Evolutionary conservation across 2,329 filamentous ascomycete genomes (phyloP).

Genomic region (Colletotrichum orbiculare): DNA sequence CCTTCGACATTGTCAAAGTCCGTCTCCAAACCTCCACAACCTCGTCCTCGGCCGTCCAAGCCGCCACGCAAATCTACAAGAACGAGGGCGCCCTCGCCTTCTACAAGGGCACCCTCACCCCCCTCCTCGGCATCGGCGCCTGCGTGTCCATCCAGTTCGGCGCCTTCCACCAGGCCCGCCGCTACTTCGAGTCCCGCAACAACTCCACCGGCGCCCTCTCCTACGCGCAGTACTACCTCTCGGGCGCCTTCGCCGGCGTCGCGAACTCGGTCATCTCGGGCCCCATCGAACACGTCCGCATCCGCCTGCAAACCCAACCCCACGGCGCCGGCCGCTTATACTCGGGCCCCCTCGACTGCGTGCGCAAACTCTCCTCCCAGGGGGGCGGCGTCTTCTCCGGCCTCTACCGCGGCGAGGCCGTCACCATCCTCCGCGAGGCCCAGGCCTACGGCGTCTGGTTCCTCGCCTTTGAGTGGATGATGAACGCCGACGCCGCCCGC

Average conservation of each 20-base stretch:
- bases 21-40: constrained; percentile 89
- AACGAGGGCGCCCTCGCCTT: constrained; percentile 92
- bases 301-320: constrained; percentile 94
- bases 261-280: constrained; percentile 89
- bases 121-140: constrained; percentile 93
- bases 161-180: constrained; percentile 92
- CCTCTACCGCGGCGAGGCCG: constrained; percentile 86
- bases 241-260: constrained; percentile 92
- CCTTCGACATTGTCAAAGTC: constrained; percentile 96
- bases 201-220: constrained; percentile 70
- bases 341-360: constrained; percentile 87
- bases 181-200: constrained; percentile 84
- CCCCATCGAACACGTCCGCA: constrained; percentile 97
- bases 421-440: constrained; percentile 89
- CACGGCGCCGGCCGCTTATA: constrained; percentile 86
- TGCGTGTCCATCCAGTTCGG: constrained; percentile 99
- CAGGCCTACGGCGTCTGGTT: constrained; percentile 98
- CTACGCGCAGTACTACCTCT: constrained; percentile 88
- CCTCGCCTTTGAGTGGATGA: constrained; percentile 92
- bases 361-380: constrained; percentile 79
- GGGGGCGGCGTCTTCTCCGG: constrained; percentile 76
- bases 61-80: constrained; percentile 84
- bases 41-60: constrained; percentile 83
- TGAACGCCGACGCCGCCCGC: constrained; percentile 87
- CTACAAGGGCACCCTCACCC: constrained; percentile 98